Base-by-base conservation (phyloP, 345 rosid genomes). In the Cardamine chenopodiifolia region DNA sequence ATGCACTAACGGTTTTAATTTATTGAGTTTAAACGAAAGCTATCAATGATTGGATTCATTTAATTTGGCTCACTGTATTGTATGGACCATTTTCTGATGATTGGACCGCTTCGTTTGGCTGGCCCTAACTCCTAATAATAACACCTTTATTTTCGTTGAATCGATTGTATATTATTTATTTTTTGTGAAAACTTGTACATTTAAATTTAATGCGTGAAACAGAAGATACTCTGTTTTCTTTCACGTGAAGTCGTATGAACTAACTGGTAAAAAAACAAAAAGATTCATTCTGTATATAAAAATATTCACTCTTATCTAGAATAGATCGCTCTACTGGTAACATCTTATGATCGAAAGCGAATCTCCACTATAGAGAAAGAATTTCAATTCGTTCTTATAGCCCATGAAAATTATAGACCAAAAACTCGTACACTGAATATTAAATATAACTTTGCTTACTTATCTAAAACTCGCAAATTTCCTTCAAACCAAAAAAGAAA, bases 241-340 rank as follows among this genome's bases (percentile, higher is more conserved):
- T 40, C 7, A 40, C 47, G 17, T 40, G 17, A 26, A 26, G 3
- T 26, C 4, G 4, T 26, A 26, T 26, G 4, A 40, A 12, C 17
- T 40, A 14, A 37, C 3, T 29, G 3, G 40, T 29, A 0, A 31
- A 5, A 29, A n/a, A 17, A n/a, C 8, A 42, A 56, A 26, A 26
- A 26, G n/a, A n/a, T n/a, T 26, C 28, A 7, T 44, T 42, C 9
- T 29, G 6, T 26, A 3, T 29, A 44, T 17, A 3, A 44, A 13
- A 70, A 2, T 50, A 50, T 12, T 13, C 69, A 52, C 62, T 62
- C 69, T 39, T 54, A n/a, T n/a, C n/a, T n/a, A n/a, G n/a, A n/a
- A n/a, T n/a, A n/a, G n/a, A n/a, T n/a, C n/a, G n/a, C n/a, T n/a
- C n/a, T n/a, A n/a, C n/a, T n/a, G n/a, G n/a, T n/a, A n/a, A n/a